A percentile compares a stretch with the other conserved stretches of the same genome.
These are phyloP conservation scores for Arxiozyma bovina DNA, from an alignment of 1,139 yeast species.

Conservation along the genomic window DNA sequence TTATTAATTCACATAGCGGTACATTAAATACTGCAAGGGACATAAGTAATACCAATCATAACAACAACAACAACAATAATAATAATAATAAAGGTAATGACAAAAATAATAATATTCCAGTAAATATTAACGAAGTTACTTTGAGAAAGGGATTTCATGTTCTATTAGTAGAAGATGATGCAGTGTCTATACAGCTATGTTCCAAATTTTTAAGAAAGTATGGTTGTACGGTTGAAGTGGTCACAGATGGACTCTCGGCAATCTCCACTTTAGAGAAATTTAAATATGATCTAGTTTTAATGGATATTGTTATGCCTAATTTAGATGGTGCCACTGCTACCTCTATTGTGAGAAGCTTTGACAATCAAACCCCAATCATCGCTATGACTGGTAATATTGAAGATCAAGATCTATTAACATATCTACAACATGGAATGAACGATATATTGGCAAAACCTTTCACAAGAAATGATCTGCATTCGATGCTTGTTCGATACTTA, in stretches of 20 bases:
- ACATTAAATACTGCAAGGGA: background rate
- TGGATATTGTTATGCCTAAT: slow-evolving; percentile 94
- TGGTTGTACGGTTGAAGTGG: slow-evolving; percentile 90
- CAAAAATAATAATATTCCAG: background rate
- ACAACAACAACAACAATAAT: slow-evolving; percentile 12
- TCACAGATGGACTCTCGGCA: slow-evolving; percentile 85
- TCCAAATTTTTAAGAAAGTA: slow-evolving; percentile 72
- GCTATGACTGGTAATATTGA: slow-evolving; percentile 91
- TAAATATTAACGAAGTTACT: background rate
- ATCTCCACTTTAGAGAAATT: slow-evolving; percentile 69
- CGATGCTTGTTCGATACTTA: slow-evolving; percentile 64
- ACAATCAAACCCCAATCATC: slow-evolving; percentile 75
- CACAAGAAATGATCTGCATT: slow-evolving; percentile 71
- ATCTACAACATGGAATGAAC: slow-evolving; percentile 82
- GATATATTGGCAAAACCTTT: slow-evolving; percentile 90
- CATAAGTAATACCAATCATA: background rate
- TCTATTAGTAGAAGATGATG: slow-evolving; percentile 77
- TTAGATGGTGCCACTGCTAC: slow-evolving; percentile 93
- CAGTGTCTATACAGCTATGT: slow-evolving; percentile 70
- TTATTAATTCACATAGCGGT: background rate
- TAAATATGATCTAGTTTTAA: slow-evolving; percentile 72
- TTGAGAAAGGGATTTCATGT: slow-evolving; percentile 50
- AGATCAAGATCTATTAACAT: slow-evolving; percentile 70
- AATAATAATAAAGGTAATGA: background rate
- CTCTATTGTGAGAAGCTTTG: slow-evolving; percentile 73